Evolutionary conservation across 768 basidiomycete species (phyloP).

Genomic region (Cubamyces sp.): DNA sequence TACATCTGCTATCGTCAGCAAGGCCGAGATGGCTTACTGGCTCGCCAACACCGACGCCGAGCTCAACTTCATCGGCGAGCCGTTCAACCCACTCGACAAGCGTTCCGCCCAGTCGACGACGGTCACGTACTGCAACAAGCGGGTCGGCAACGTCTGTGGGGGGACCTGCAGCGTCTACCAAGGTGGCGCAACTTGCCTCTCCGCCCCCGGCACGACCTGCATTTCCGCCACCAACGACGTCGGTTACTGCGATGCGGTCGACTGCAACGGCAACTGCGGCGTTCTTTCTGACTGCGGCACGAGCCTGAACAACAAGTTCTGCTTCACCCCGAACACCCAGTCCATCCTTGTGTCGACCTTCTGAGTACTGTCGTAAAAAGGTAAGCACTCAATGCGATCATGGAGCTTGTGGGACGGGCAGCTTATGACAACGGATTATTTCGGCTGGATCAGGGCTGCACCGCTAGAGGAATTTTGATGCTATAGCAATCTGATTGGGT

Average conservation of each 20-base stretch:
- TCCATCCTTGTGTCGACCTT: constrained; percentile 30
- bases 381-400: no score
- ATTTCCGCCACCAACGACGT: constrained; percentile 37
- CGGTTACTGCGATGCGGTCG: constrained; percentile 33
- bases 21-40: constrained; percentile 20
- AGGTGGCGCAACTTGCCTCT: constrained; percentile 35
- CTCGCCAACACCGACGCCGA: constrained; percentile 28
- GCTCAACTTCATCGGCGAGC: constrained; percentile 31
- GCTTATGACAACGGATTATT: no score
- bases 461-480: no score
- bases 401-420: no score
- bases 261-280: constrained; percentile 36
- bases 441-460: no score
- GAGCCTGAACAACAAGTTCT: constrained; percentile 34
- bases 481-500: no score
- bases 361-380: not conserved
- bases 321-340: constrained; percentile 36
- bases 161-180: constrained; percentile 39
- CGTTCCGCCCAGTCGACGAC: constrained; percentile 29
- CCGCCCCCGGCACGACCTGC: constrained; percentile 37
- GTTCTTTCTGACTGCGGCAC: constrained; percentile 30
- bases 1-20: constrained; percentile 3
- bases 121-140: constrained; percentile 37
- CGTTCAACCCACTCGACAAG: constrained; percentile 19
- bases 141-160: constrained; percentile 33